Base-by-base conservation (phyloP, 495 filamentous ascomycete genomes). In the Neurospora discreta region DNA sequence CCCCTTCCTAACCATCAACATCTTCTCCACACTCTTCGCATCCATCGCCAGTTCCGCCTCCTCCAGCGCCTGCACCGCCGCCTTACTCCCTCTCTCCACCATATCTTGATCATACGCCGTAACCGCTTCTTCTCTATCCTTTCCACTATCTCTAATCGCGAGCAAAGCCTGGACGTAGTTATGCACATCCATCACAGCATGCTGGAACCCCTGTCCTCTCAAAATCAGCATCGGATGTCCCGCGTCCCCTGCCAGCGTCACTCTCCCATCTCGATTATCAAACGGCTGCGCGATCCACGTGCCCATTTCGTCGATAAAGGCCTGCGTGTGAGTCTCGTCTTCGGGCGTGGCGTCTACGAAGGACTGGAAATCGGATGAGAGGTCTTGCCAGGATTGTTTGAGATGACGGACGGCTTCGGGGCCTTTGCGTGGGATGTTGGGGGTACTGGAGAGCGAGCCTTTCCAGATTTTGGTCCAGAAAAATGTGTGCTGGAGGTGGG, bases 211-310 rank as follows among this genome's bases (percentile, higher is more conserved):
- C 77, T 88, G 85, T 9, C 86, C 86, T 26, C 86, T 83, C 67
- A 87, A 84, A 69, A 81, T 81, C 1, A 86, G 82, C 87, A 89
- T 89, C 0, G 86, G 83, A 77, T 90, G 88, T 3, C 85, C 86
- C 2, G 88, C 87, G 77, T 90, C 88, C 2, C 88, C 87, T 0
- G 82, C 85, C 43, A 89, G 71, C 18, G 86, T 88, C 0, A 87
- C 79, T 15, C 81, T 75, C 1, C 87, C 87, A 2, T 74, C 79
- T 2, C 73, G 77, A 46, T 82, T 89, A 74, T 89, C 81, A 82
- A 84, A 89, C 2, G 73, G 74, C 38, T 78, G 78, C 0, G 80
- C 77, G 18, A 78, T 68, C 73, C 77, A 82, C 33, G 76, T 78
- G n/a, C 77, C 75, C n/a, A 87, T 76, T 33, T 76, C 69, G 7